Base-by-base conservation (phyloP, 2,329 filamentous ascomycete genomes). In the Trichothecium roseum region DNA sequence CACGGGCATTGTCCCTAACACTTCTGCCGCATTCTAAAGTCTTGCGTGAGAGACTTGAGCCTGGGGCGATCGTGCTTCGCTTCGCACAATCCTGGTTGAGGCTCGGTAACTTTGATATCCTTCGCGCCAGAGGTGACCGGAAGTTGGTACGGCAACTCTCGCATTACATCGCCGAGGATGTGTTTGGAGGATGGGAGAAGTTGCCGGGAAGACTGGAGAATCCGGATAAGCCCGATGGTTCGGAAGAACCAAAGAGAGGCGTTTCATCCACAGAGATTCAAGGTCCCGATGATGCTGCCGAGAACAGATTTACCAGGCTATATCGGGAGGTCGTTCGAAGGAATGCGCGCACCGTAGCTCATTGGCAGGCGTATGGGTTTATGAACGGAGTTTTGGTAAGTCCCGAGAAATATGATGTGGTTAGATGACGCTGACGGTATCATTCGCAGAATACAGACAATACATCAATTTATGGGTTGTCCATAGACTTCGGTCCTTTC, bases 301-400 rank as follows among this genome's bases (percentile, higher is more conserved):
- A 95, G 53, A 98, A 98, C 53, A 74, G 89, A 22, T 98, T 91
- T 55, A 69, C 82, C 1, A 73, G 88, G 13, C 64, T 98, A 1
- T 98, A 93, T 56, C 79, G 91, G 26, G 87, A 94, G 50, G 79
- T 98, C 37, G 78, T 79, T 4, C 77, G 86, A 29, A 75, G 84
- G 22, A 98, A 95, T 52, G 91, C 91, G 2, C 68, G 72, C 39
- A 93, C 84, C 0, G 88, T 96, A 2, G 91, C 91, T 9, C 74
- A 81, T 45, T 96, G 91, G 89, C 93, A 98, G 63, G 87, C 86
- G 0, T 96, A 96, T 51, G 91, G 86, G n/a, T 98, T 98, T 63
- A 96, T 94, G 72, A 98, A 98, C 50, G 91, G 91, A 31, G 91
- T 98, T 4, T 67, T 98, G 39, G 59, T 62, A 44, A 42, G 52